Percentiles rank a stretch among this genome's conserved stretches.
These are phyloP conservation scores for Candida quercuum DNA, from an alignment of 805 yeast species.

Conservation along the genomic window DNA sequence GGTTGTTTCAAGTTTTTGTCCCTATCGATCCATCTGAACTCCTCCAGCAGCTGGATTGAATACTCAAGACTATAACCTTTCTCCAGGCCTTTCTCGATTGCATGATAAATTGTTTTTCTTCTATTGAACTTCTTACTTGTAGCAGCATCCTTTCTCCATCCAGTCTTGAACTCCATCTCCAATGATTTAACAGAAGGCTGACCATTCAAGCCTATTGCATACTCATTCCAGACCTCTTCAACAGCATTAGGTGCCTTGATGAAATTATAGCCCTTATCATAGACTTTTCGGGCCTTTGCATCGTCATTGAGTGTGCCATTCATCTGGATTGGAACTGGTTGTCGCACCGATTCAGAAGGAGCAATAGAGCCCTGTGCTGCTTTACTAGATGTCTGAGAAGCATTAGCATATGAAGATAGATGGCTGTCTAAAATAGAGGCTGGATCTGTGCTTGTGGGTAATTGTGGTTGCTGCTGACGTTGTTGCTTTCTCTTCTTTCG, in stretches of 20 bases:
- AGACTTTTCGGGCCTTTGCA: conserved; percentile 22
- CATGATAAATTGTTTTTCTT: conserved; percentile 48
- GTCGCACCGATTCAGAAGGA: conserved; percentile 4
- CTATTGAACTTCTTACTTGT: conserved; percentile 48
- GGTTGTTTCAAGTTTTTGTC: conserved; percentile 38
- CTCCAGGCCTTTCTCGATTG: conserved; percentile 43
- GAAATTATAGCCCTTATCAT: conserved; percentile 30
- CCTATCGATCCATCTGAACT: conserved; percentile 34
- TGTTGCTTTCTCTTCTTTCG: conserved; percentile 13
- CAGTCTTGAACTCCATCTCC: conserved; percentile 43
- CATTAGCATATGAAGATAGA: conserved; percentile 1
- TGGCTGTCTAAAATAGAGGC: conserved; percentile 17
- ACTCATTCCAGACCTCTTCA: conserved; percentile 53
- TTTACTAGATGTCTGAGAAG: neutral
- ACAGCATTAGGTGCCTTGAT: conserved; percentile 41
- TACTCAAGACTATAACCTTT: conserved; percentile 39
- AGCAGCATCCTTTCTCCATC: conserved; percentile 53
- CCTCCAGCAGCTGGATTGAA: conserved; percentile 43
- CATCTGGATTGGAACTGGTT: conserved; percentile 13
- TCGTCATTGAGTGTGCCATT: no score
- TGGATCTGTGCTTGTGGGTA: conserved; percentile 10
- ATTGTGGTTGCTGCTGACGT: neutral
- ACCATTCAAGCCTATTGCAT: conserved; percentile 43
- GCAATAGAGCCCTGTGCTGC: conserved; percentile 2
- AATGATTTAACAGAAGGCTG: conserved; percentile 47